Base-by-base conservation (phyloP, 73 alveolate species). In the Halteria grandinella region DNA sequence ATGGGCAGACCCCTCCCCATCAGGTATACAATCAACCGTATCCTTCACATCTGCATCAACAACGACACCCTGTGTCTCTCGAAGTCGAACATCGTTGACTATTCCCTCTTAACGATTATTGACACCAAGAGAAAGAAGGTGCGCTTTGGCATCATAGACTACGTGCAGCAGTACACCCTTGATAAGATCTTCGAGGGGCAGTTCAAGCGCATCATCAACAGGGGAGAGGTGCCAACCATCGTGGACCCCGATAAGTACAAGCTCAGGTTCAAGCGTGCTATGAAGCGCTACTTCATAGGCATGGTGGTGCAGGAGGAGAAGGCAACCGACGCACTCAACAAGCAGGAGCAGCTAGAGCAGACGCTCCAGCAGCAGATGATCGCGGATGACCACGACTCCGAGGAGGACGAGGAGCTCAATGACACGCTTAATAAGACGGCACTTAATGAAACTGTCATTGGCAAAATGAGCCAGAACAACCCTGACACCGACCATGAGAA, bases 121-220 rank as follows among this genome's bases (percentile, higher is more conserved):
- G 75, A 58, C 31, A 27, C n/a, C 14, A 55, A 51, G 53, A 39
- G 31, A 5, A 59, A 49, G 39, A 20, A 36, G 31, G 49, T 83
- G 7, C 51, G 85, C 15, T 25, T 75, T 21, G 93, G 89, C 18
- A 76, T 83, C 49, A 83, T 83, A 23, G 93, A 83, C 37, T 83
- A 83, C 62, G 27, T 62, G 1, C 74, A 74, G 50, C 69, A 83
- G 37, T 83, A 83, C 72, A 76, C 88, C 12, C 20, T 74, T 14
- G 88, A 83, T 29, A 83, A 63, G 45, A 34, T 51, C 39, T 58
- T 83, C 17, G 92, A 83, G 72, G 21, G 69, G 18, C 28, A 29
- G 24, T 55, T 57, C 49, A 83, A 83, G 55, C 57, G 25, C 15
- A 58, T 75, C 24, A 23, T 83, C 0, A 58, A 58, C 11, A 43